Evolutionary conservation across 257 asterid genomes (phyloP), one percentile per base, ranked within the genome.

Genomic region (Capsicum chinense): DNA sequence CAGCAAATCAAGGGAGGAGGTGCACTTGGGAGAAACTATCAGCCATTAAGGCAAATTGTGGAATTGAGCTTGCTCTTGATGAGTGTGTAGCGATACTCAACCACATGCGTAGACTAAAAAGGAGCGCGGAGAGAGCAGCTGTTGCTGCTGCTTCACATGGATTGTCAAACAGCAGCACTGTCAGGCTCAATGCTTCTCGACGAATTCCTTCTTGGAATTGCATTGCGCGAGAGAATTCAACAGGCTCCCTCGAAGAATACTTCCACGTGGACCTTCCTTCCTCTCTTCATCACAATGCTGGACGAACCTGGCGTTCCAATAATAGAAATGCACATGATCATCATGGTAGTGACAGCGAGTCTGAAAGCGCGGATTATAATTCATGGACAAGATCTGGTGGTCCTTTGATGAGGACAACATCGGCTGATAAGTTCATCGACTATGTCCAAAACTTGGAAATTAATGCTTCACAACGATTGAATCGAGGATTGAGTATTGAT

Each of bases 1-100:
- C 98, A 39, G 97, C 97, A 52, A 92, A 94, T 84, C 99, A 96
- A 85, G 99, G 99, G 44, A 89, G 98, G 79, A 89, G 98, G 56
- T 94, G 97, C 89, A 96, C 95, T 9, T 96, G 98, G 98, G 99
- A 96, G 93, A 96, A 96, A 89, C 94, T 96, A 21, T 93, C 98
- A 3, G 93, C 98, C 47, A 93, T 96, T 16, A 96, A 94, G 91
- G 98, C 97, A 17, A 96, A 96, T 84, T 96, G 99, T 39, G 98
- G 98, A 58, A 96, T 96, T 52, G 99, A 96, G 73, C 97, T 96
- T 56, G 97, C 95, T 68, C 97, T 96, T 3, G 99, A 96, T 2
- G 99, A 96, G 83, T 92, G 97, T 11, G 99, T 92, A 0, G 93
- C 93, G 2, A 88, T 94, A 57, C 98, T 96, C 85, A 94, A 94